Evolutionary conservation across 202 grass and related monocot genomes (phyloP), one percentile per base, ranked within the genome.

Genomic region (Zoysia matrella): DNA sequence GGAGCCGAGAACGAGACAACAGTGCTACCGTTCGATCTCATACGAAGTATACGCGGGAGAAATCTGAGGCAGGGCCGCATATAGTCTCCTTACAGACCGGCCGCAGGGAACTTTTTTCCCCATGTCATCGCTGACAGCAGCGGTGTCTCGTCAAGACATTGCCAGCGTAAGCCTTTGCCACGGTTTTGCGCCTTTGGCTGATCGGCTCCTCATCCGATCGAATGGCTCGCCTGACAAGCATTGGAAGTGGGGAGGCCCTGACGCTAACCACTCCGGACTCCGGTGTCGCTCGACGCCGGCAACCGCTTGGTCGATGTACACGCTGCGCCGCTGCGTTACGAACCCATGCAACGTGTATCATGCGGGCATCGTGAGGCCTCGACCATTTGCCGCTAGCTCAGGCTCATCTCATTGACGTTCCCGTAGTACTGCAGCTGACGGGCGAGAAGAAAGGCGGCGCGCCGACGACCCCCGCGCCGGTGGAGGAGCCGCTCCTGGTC

Each of bases 401-500:
- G 22, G 49, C 49, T 51, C 49, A 51, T 51, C 2, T 51, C 1
- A 6, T 9, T 6, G 9, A 10, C 15, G 6, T 58, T 9, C 10
- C 15, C 18, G 22, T 30, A 30, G 56, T 2, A 9, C 6, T 43
- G 54, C 78, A 89, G 83, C 41, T 89, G 30, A 86, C 52, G 58
- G n/a, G 61, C 39, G 70, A 30, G 22, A 30, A 30, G 2, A 60
- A 39, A 12, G 65, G 13, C 11, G 48, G 14, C 1, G 48, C 3
- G 52, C 12, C 6, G 11, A 15, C 6, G 4, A 52, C 6, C 11
- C 5, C 30, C 22, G 3, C 10, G 0, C 2, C 8, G 7, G 22
- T 30, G 22, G 22, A 30, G 22, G 22, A 71, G 2, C 13, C 51
- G 43, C 40, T 57, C 52, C 41, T 85, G 53, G 77, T 64, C 4